Evolutionary conservation across 768 basidiomycete species (phyloP).

Genomic region (Pleurotus eryngii): DNA sequence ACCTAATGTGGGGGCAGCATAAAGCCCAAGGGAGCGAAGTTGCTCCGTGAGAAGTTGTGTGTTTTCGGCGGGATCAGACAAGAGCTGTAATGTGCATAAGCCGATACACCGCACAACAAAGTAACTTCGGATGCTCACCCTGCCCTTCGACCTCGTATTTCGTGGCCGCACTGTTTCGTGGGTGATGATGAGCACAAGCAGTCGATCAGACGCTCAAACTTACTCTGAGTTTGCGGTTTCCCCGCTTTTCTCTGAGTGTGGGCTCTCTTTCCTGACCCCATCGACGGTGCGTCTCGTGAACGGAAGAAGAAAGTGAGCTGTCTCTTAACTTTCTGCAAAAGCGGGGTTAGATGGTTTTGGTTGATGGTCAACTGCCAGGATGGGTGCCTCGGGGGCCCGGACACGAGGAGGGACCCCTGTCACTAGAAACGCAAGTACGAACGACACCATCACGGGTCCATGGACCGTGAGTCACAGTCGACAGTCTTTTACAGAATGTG

Average conservation of each 20-base stretch:
- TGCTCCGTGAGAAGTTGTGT: constrained; percentile 67
- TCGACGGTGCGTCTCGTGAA: constrained; percentile 1
- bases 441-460: no score
- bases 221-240: constrained; percentile 17
- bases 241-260: constrained; percentile 9
- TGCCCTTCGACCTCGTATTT: constrained; percentile 57
- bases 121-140: constrained; percentile 33
- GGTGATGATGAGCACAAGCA: not conserved
- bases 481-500: no score
- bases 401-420: constrained; percentile 7
- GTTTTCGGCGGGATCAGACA: constrained; percentile 61
- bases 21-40: constrained; percentile 75
- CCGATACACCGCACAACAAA: not conserved
- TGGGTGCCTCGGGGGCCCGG: constrained; percentile 11
- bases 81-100: constrained; percentile 26
- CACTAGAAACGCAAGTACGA: not conserved
- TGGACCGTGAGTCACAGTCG: no score
- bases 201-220: constrained; percentile 19
- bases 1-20: constrained; percentile 82
- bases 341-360: constrained; percentile 5
- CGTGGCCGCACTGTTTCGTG: constrained; percentile 44
- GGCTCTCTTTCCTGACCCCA: constrained; percentile 18
- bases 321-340: not conserved
- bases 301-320: not conserved
- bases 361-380: not conserved